These are phyloP conservation scores for Ophiocordyceps camponoti-saundersi DNA, from an alignment of 2,329 filamentous ascomycete species.

Conservation along the genomic window DNA sequence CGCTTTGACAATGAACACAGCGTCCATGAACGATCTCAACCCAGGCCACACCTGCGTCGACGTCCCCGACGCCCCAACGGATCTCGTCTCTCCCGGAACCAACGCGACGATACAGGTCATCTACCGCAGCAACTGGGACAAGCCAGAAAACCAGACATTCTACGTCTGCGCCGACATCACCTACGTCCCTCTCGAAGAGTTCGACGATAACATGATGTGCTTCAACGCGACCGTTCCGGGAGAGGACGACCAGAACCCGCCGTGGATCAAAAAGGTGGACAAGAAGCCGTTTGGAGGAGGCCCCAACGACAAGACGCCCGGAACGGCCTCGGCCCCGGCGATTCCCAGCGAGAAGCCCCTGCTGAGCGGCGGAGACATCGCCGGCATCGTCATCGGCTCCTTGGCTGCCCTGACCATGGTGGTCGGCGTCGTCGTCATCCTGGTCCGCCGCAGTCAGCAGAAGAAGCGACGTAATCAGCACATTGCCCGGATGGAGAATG, in stretches of 20 bases:
- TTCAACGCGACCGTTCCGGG: slow-evolving; percentile 23
- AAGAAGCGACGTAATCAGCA: not conserved
- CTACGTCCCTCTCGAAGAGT: slow-evolving; percentile 17
- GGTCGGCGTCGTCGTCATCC: not conserved
- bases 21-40: slow-evolving; percentile 20
- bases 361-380: slow-evolving; percentile 1
- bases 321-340: not conserved
- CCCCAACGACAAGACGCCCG: not conserved
- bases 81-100: slow-evolving; percentile 16
- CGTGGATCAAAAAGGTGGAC: slow-evolving; percentile 2
- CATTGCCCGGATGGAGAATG: slow-evolving; percentile 1
- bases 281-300: not conserved
- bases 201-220: slow-evolving; percentile 19
- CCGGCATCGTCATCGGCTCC: not conserved
- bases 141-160: slow-evolving; percentile 24
- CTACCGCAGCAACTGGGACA: slow-evolving; percentile 26
- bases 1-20: slow-evolving; percentile 13
- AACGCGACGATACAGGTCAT: slow-evolving; percentile 31
- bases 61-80: slow-evolving; percentile 15
- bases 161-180: slow-evolving; percentile 32
- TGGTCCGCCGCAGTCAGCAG: slow-evolving; percentile 1
- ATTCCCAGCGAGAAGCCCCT: slow-evolving; percentile 4
- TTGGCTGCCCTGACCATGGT: not conserved
- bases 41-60: slow-evolving; percentile 28
- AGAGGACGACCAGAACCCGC: slow-evolving; percentile 5